Conservation (phyloP, 2,329 filamentous ascomycete genomes). For the Albifimbria verrucaria region DNA sequence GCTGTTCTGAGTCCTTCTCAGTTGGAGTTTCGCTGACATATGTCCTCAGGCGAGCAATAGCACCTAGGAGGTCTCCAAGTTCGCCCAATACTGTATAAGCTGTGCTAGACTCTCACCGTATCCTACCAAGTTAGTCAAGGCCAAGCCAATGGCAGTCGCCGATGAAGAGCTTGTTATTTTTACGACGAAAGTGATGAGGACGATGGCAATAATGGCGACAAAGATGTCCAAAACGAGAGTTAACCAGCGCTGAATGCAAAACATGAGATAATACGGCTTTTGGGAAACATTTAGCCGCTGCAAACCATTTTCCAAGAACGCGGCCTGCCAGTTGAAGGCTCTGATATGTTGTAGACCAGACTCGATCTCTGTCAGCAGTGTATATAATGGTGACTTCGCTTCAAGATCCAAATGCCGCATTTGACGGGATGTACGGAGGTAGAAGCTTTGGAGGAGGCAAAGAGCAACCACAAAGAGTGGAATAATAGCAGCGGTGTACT, state of each 20-base stretch:
- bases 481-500: slow-evolving; percentile 41
- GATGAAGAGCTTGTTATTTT: too few species aligned
- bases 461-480: slow-evolving; percentile 30
- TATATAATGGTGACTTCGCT: slow-evolving; percentile 24
- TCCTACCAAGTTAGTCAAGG: too few species aligned
- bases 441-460: slow-evolving; percentile 24
- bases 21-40: too few species aligned
- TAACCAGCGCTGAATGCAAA: slow-evolving; percentile 47
- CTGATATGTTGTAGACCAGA: slow-evolving; percentile 25
- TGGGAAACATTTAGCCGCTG: slow-evolving; percentile 29
- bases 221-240: slow-evolving; percentile 43
- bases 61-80: slow-evolving; percentile 33
- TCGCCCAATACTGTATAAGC: slow-evolving; percentile 32
- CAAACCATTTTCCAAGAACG: slow-evolving; percentile 14
- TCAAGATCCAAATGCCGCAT: slow-evolving; percentile 26
- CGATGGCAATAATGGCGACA: slow-evolving; percentile 41
- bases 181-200: too few species aligned
- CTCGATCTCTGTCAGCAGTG: slow-evolving; percentile 23
- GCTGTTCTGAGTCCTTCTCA: too few species aligned
- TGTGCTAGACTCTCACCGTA: slow-evolving; percentile 36
- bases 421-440: slow-evolving; percentile 28
- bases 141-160: too few species aligned
- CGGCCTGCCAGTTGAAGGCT: slow-evolving; percentile 27
- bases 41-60: too few species aligned
- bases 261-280: slow-evolving; percentile 36